Base-by-base conservation (phyloP, 768 basidiomycete genomes). In the Flagelloscypha sp. region DNA sequence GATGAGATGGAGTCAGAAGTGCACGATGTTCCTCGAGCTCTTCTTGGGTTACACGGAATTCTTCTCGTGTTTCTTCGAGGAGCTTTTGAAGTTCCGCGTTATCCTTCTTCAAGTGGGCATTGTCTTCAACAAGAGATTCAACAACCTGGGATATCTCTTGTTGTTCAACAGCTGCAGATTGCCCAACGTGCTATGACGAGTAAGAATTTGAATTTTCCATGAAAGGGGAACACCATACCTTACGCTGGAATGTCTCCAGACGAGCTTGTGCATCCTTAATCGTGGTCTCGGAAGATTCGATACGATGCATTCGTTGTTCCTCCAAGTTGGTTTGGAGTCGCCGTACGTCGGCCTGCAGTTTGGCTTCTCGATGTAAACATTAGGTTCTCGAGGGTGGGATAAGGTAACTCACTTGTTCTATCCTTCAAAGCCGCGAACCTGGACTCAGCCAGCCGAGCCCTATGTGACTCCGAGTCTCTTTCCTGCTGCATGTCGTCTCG, bases 401-500 rank as follows among this genome's bases (percentile, higher is more conserved):
- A 5, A 20, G 30, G 40, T 13, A 15, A 59, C 63, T 42, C 30
- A 84, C 85, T 65, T 39, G 75, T 73, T 49, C 76, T 79, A 36
- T 84, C 78, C 41, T 74, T 76, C 42, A 85, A 60, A 7, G 76
- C 70, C 18, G 66, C 63, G 39, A 79, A 65, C 22, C 79, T 72
- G 6, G 67, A 62, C 46, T 92, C 89, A 7, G 85, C 81, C 22
- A 75, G 49, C 27, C 73, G 66, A 2, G 83, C 79, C 27, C 79
- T 64, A 40, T 81, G 75, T 7, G 69, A 58, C 44, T 87, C 84
- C 34, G 68, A 67, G 37, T 86, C 80, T 17, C 81, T 65, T 52
- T 93, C 89, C 55, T 90, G 86, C 41, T 74, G 79, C 57, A 84
- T 69, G 52, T 93, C 89, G 25, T 90, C 86, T 46, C 74, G 73